A percentile compares a stretch with the other conserved stretches of the same genome.
Conservation (phyloP, 768 basidiomycete genomes). For the Mycena vulgaris region DNA sequence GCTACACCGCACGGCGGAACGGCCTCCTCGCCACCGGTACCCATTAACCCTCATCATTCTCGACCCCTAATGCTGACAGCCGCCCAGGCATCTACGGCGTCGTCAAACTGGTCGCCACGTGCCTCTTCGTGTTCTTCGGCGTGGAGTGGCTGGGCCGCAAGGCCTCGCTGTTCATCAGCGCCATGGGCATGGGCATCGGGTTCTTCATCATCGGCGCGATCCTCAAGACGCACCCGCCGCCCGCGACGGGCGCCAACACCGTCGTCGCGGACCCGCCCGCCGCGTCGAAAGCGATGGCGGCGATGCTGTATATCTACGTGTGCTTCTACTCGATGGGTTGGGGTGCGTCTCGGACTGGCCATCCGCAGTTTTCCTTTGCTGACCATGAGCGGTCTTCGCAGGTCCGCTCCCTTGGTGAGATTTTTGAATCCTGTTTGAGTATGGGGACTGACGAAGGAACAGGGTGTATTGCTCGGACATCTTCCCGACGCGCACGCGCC, state of each 20-base stretch:
- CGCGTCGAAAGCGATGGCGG: constrained; percentile 86
- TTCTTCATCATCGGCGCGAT: constrained; percentile 91
- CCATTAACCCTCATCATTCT: constrained; percentile 44
- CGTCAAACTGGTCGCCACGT: constrained; percentile 78
- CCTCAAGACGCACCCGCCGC: constrained; percentile 82
- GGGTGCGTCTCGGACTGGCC: constrained; percentile 63
- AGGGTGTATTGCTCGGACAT: constrained; percentile 85
- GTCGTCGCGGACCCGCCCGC: constrained; percentile 59
- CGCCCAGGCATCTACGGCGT: constrained; percentile 49
- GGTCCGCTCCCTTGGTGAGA: constrained; percentile 59
- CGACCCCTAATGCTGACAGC: background rate
- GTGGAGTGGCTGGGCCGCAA: constrained; percentile 81
- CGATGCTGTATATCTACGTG: constrained; percentile 89
- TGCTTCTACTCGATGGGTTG: constrained; percentile 92
- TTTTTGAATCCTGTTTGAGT: background rate
- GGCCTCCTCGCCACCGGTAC: constrained; percentile 81
- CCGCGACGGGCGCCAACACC: constrained; percentile 44
- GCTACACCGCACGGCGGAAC: constrained; percentile 70
- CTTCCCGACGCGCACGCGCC: constrained; percentile 88
- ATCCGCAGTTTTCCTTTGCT: background rate
- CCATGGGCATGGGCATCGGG: constrained; percentile 82
- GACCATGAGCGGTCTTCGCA: constrained; percentile 23
- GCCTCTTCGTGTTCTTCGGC: constrained; percentile 76
- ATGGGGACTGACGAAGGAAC: background rate
- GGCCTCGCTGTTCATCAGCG: constrained; percentile 79